Evolutionary conservation across 768 basidiomycete genomes (phyloP), one percentile per base, ranked within the genome.

Genomic region (Kwoniella mangroviensis): DNA sequence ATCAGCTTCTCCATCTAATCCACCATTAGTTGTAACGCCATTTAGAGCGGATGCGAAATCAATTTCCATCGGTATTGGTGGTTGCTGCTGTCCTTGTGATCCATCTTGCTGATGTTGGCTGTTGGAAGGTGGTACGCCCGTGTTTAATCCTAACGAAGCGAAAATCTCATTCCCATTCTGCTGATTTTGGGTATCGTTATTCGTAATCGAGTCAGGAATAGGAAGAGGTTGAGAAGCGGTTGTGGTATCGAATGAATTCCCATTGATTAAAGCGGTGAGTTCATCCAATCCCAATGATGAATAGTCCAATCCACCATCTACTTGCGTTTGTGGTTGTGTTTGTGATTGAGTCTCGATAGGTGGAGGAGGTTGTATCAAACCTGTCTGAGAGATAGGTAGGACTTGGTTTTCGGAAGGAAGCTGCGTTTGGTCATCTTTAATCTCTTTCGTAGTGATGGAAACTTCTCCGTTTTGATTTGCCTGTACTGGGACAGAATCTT

Each of bases 221-320:
- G 34, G 34, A 34, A 34, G 34, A 34, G 34, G 34, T 34, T 34
- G 34, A 7, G 24, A 12, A 9, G 56, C 3, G 1, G 65, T 17
- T 3, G 61, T 5, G 11, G 26, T 22, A 51, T 53, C 68, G 62
- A 63, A 63, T 11, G 68, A 53, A 40, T 64, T 56, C 15, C 68
- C 68, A 28, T 69, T 69, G 55, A 69, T 62, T 1, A 69, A 21
- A 10, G 68, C 68, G 0, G 51, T 62, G 6, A 69, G 56, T 53
- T 69, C 68, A 17, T 61, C 68, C 45, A 69, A 52, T 9, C 68
- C 68, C 21, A 69, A 22, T 3, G 62, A 34, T 11, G 68, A 63
- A 42, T 69, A 69, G 15, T 69, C 62, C 21, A 68, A 21, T n/a
- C 22, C 34, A 28, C 49, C 60, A 54, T 34, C 49, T 3, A 17